Percentiles rank a stretch among this genome's conserved stretches.
These are phyloP conservation scores for Fusarium ambrosium DNA, from an alignment of 2,329 filamentous ascomycete genomes.

Conservation along the genomic window DNA sequence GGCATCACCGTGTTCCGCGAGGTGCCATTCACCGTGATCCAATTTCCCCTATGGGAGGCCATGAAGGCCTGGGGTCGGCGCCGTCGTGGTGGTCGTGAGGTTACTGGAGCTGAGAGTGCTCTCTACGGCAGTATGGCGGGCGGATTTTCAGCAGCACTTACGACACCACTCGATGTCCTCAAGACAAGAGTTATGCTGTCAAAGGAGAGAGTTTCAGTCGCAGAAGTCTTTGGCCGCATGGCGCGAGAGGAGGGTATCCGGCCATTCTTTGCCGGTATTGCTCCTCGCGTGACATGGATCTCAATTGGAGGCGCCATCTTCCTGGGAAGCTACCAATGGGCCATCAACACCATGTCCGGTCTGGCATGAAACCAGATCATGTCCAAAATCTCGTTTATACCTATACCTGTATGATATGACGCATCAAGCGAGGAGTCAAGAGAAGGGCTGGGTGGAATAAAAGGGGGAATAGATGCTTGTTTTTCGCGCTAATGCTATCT, in stretches of 20 bases:
- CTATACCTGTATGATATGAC: constrained; percentile 37
- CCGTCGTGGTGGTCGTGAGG: constrained; percentile 56
- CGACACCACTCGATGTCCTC: constrained; percentile 94
- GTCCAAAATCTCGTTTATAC: constrained; percentile 8
- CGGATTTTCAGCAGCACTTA: constrained; percentile 86
- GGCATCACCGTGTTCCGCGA: constrained; percentile 93
- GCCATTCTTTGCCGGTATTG: constrained; percentile 82
- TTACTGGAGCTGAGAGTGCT: constrained; percentile 83
- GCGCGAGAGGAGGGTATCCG: constrained; percentile 72
- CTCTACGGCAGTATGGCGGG: constrained; percentile 88
- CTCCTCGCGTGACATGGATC: constrained; percentile 93
- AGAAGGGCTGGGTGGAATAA: constrained; percentile 10
- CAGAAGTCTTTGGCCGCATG: constrained; percentile 73
- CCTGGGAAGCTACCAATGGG: constrained; percentile 92
- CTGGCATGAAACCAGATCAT: constrained; percentile 20
- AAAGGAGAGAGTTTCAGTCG: constrained; percentile 72
- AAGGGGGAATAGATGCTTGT: constrained; percentile 29
- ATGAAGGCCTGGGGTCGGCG: constrained; percentile 80
- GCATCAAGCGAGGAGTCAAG: constrained; percentile 28
- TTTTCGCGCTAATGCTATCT: constrained; percentile 44
- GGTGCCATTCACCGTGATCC: constrained; percentile 96
- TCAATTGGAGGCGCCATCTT: constrained; percentile 95
- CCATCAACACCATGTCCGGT: constrained; percentile 75
- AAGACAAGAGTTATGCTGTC: constrained; percentile 98
- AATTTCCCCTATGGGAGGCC: constrained; percentile 96